A percentile compares a stretch with the other conserved stretches of the same genome.
Evolutionary conservation across 192 early-diverging fungal genomes (phyloP).

Genomic region (Backusella tuberculispora): DNA sequence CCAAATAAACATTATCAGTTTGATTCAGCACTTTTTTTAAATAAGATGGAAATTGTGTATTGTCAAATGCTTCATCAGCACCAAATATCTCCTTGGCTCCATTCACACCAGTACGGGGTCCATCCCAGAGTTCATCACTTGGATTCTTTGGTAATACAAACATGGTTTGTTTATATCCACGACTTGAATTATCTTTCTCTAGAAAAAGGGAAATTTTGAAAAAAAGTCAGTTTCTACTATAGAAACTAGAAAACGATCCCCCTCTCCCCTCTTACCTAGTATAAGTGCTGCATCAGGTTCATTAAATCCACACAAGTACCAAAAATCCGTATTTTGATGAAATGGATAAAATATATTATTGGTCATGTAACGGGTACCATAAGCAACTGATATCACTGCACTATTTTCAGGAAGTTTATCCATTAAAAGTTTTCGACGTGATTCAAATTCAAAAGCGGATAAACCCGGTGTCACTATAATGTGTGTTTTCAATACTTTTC

Average conservation of each 20-base stretch:
- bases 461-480: constrained; percentile 78
- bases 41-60: constrained; percentile 24
- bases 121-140: constrained; percentile 89
- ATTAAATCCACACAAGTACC: constrained; percentile 87
- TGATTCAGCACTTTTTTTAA: constrained; percentile 24
- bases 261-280: constrained; percentile 71
- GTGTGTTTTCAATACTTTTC: background rate
- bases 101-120: constrained; percentile 81
- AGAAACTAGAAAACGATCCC: too few relatives aligned
- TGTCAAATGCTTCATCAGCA: constrained; percentile 68
- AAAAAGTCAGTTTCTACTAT: background rate
- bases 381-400: constrained; percentile 71
- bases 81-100: constrained; percentile 78
- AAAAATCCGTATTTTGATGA: constrained; percentile 91
- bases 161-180: constrained; percentile 82
- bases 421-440: constrained; percentile 70
- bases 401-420: constrained; percentile 64
- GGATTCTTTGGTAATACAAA: constrained; percentile 83
- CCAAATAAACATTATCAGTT: constrained; percentile 35
- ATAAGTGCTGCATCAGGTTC: constrained; percentile 85
- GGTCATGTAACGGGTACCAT: constrained; percentile 82
- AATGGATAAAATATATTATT: constrained; percentile 95
- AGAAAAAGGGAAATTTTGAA: background rate
- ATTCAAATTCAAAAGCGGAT: constrained; percentile 72
- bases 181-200: constrained; percentile 56